Evolutionary conservation across 2,329 filamentous ascomycete species (phyloP).

Genomic region (Aspergillus vadensis): DNA sequence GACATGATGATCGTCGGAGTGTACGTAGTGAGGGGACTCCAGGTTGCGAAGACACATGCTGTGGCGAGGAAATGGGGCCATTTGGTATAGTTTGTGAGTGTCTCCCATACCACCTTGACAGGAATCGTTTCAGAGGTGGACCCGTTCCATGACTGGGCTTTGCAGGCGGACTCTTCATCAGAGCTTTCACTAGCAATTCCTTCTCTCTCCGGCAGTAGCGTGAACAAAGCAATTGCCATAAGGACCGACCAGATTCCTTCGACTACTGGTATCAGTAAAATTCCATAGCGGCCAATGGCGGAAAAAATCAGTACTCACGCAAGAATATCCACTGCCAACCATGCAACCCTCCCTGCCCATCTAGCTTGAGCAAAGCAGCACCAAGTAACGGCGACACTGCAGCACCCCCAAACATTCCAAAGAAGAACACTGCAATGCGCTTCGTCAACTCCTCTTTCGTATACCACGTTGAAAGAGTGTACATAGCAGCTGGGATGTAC

Average conservation of each 20-base stretch:
- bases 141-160: neutral
- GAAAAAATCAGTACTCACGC: constrained; percentile 28
- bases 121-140: constrained; percentile 37
- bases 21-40: constrained; percentile 56
- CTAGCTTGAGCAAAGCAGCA: constrained; percentile 51
- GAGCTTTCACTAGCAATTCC: constrained; percentile 17
- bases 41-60: constrained; percentile 56
- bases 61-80: constrained; percentile 56
- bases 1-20: constrained; percentile 45
- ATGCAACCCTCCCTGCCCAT: constrained; percentile 43
- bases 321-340: constrained; percentile 58
- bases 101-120: constrained; percentile 45
- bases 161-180: neutral
- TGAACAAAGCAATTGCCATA: neutral
- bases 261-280: constrained; percentile 31
- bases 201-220: constrained; percentile 15
- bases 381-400: constrained; percentile 54
- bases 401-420: constrained; percentile 57
- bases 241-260: constrained; percentile 39
- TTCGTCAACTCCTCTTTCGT: constrained; percentile 49
- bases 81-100: constrained; percentile 48
- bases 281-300: neutral
- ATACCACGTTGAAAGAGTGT: constrained; percentile 57
- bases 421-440: constrained; percentile 55
- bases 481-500: constrained; percentile 56